phyloP scores from a whole-genome alignment of 176 grass and related monocot genomes.

The Cocos nucifera region DNA sequence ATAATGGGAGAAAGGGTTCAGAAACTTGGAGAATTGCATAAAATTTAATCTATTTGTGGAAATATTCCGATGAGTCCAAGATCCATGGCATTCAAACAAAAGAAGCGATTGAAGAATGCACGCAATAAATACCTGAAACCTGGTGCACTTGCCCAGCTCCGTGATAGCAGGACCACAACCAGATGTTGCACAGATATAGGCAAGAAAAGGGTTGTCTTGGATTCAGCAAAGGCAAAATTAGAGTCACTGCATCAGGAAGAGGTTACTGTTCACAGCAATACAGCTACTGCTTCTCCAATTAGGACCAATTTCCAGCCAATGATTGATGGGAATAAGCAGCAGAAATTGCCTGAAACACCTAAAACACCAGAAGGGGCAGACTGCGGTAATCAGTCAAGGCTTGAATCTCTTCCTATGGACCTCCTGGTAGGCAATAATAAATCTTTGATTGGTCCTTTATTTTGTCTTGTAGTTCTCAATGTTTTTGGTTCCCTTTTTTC shows the following conservation, averaged over 20 bases:
- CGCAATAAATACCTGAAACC: background rate
- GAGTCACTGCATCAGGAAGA: background rate
- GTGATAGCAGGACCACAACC: background rate
- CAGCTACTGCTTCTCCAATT: background rate
- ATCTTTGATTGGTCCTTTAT: background rate
- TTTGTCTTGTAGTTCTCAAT: background rate
- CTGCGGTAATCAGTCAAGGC: background rate
- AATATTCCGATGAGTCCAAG: background rate
- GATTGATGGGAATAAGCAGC: background rate
- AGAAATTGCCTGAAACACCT: background rate
- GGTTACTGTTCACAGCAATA: too few relatives aligned
- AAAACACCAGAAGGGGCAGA: background rate
- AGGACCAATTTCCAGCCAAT: background rate
- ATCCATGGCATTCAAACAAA: background rate
- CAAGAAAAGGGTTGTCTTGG: background rate
- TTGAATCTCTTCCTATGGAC: slow-evolving; percentile 1
- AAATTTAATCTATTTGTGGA: too few relatives aligned
- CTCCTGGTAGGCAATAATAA: background rate
- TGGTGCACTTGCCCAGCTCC: background rate
- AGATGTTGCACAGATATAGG: background rate
- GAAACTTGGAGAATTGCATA: too few relatives aligned
- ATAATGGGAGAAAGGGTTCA: too few relatives aligned
- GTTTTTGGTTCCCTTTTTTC: background rate
- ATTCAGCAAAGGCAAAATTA: background rate
- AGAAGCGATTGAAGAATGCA: background rate